phyloP scores from a whole-genome alignment of 2,329 filamentous ascomycete species.

The Venturia effusa region DNA sequence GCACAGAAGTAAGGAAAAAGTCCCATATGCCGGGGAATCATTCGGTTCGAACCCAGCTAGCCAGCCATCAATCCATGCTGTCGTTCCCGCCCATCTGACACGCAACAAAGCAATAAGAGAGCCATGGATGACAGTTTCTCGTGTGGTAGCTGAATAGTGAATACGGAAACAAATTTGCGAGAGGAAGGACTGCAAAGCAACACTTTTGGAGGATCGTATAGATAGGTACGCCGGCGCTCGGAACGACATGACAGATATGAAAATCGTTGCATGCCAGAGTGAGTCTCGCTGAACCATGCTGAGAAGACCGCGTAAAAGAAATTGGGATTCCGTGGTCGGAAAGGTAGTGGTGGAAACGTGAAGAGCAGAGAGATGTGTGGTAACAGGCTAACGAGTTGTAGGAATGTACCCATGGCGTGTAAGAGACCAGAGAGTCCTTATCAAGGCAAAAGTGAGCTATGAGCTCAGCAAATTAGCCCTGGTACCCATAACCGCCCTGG shows the following conservation, averaged over 20 bases:
- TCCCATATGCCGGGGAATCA: neutral
- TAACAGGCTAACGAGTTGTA: neutral
- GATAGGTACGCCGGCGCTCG: constrained; percentile 3
- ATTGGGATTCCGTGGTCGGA: neutral
- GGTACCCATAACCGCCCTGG: constrained; percentile 49
- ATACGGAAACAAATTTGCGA: constrained; percentile 1
- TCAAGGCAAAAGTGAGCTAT: neutral
- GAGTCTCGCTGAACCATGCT: constrained; percentile 3
- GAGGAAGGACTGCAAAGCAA: neutral
- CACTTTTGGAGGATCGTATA: constrained; percentile 8
- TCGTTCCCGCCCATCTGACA: neutral
- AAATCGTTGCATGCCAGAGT: constrained; percentile 5
- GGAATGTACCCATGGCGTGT: neutral
- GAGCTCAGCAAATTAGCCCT: constrained; percentile 34
- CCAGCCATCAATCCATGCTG: neutral
- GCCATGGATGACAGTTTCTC: neutral
- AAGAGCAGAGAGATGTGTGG: neutral
- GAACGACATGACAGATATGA: constrained; percentile 1
- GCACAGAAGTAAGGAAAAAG: neutral
- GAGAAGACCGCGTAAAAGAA: neutral
- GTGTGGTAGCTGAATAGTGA: neutral
- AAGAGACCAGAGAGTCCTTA: neutral
- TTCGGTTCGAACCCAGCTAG: neutral
- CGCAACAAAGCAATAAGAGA: neutral
- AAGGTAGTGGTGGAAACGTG: neutral